phyloP scores from a whole-genome alignment of 176 grass and related monocot genomes.

The Themeda triandra region DNA sequence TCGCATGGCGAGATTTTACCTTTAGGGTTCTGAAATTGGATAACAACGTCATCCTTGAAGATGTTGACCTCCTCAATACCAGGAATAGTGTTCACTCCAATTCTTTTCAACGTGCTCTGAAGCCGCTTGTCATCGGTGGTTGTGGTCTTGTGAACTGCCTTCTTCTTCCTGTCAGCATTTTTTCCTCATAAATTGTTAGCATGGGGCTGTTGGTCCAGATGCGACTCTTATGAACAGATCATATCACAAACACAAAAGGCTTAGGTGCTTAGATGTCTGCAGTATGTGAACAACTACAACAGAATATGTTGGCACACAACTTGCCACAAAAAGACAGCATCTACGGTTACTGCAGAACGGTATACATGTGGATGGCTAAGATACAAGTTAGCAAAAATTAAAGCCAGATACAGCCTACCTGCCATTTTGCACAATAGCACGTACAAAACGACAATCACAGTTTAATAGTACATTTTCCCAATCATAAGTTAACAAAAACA shows the following conservation, averaged over 20 bases:
- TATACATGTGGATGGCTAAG: not conserved
- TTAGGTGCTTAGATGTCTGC: not conserved
- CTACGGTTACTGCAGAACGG: not conserved
- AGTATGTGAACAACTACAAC: not conserved
- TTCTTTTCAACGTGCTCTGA: slow-evolving; percentile 80
- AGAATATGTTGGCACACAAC: not conserved
- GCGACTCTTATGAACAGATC: not conserved
- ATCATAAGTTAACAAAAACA: not conserved
- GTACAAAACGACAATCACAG: not conserved
- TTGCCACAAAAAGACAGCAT: not conserved
- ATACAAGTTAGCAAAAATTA: not conserved
- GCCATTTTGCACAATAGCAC: not conserved
- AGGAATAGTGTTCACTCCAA: slow-evolving; percentile 66
- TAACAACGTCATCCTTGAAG: slow-evolving; percentile 74
- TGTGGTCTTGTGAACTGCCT: slow-evolving; percentile 77
- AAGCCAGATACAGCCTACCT: not conserved
- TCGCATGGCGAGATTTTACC: slow-evolving; percentile 18
- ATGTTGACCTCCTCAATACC: slow-evolving; percentile 89
- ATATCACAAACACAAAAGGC: not conserved
- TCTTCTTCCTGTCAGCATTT: slow-evolving; percentile 69
- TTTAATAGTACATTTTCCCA: not conserved
- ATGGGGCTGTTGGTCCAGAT: not conserved
- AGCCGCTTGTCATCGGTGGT: slow-evolving; percentile 80
- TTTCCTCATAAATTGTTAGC: not conserved
- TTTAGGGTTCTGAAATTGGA: slow-evolving; percentile 73